Percentiles rank a stretch among this genome's conserved stretches.
phyloP scores from a whole-genome alignment of 202 grass and related monocot species.

The Panicum hallii region DNA sequence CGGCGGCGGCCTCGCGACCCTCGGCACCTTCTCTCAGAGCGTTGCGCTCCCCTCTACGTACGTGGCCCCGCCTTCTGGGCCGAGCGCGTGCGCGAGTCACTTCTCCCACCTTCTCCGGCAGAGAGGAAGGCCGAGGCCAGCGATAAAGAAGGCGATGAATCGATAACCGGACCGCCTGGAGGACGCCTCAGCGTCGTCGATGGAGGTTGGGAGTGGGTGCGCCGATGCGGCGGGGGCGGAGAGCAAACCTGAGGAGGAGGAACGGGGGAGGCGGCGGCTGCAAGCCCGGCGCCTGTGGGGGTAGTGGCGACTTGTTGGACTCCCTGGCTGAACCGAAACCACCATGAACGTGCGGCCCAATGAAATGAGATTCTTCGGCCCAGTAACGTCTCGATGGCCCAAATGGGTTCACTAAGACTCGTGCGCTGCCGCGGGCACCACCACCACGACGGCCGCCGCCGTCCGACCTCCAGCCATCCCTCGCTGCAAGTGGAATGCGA shows the following conservation, averaged over 20 bases:
- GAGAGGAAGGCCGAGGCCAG: neutral
- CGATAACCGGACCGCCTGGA: neutral
- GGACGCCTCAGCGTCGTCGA: neutral
- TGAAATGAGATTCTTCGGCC: neutral
- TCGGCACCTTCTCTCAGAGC: neutral
- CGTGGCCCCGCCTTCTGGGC: neutral
- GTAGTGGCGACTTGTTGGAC: neutral
- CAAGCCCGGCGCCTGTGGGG: neutral
- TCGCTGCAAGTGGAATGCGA: too few species aligned
- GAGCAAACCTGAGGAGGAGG: neutral
- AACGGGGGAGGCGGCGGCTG: neutral
- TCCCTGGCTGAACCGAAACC: neutral
- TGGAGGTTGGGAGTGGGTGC: neutral
- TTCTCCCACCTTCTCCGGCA: neutral
- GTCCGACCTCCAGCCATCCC: too few species aligned
- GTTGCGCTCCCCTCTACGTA: neutral
- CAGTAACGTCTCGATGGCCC: neutral
- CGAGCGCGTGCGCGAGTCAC: neutral
- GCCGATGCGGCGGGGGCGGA: neutral
- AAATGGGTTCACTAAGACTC: neutral
- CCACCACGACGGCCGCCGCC: too few species aligned
- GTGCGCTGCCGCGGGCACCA: too few species aligned
- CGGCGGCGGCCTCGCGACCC: neutral
- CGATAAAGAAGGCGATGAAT: neutral
- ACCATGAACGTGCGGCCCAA: neutral